Base-by-base conservation (phyloP, 1,284 basidiomycete genomes). In the Ceratobasidium sp. region DNA sequence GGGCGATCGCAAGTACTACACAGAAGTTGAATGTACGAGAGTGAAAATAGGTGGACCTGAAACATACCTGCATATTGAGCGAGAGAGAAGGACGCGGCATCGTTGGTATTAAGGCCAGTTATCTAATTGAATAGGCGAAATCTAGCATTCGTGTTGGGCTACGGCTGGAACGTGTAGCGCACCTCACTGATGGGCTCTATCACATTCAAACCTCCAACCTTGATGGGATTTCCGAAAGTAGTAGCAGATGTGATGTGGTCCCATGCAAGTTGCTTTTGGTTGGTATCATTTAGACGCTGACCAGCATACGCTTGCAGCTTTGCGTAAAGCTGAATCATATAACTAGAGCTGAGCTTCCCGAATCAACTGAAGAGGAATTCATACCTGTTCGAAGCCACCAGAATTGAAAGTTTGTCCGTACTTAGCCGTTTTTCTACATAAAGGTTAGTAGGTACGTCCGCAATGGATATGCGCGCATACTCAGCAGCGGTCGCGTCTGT, bases 271-370 rank as follows among this genome's bases (percentile, higher is more conserved):
- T 82, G 80, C 71, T 82, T 81, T 12, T 83, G 72, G 0, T 78
- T 57, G 10, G 77, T 76, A 60, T 83, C 78, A 45, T 81, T 80
- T 9, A 82, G 76, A 9, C 82, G 79, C 73, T 81, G 64, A 0
- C 82, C 83, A 30, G 82, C 83, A 46, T 83, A 84, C 5, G 82
- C 82, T 76, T 83, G 81, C 5, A 83, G 75, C 73, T 82, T 83
- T n/a, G 81, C 82, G 71, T 84, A 83, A 30, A 78, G 78, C 80
- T 82, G 41, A 18, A 45, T 9, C 30, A 6, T 9, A 16, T 32
- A 9, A 28, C 48, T 59, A 12, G 48, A 36, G 21, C 32, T 34
- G 18, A 46, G n/a, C n/a, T n/a, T n/a, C n/a, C n/a, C n/a, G n/a
- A n/a, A n/a, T n/a, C n/a, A n/a, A n/a, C n/a, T n/a, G n/a, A n/a